Evolutionary conservation across 1,139 yeast genomes (phyloP), one percentile per base, ranked within the genome.

Genomic region (Kurtzmaniella quercitrusa): DNA sequence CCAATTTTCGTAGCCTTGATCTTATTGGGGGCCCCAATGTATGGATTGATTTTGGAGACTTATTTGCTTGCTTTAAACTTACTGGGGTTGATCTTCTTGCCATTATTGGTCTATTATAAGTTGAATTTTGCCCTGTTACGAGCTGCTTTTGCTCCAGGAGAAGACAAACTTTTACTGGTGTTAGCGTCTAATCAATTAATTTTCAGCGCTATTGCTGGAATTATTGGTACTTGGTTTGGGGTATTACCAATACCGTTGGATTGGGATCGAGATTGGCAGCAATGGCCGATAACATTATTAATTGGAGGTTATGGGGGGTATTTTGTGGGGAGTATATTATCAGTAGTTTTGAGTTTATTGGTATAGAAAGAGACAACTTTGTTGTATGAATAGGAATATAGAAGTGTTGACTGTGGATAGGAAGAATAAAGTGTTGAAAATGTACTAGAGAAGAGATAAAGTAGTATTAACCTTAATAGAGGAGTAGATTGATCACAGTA

Each of bases 231-330:
- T 9, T 93, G 98, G 98, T 55, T 89, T 2, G 97, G 98, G 10
- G 96, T 94, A 4, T 66, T 88, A 37, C 98, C 96, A 1, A 90
- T 93, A 47, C 97, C 98, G 0, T 73, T 93, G 46, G 98, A 93
- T 62, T 93, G 98, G 98, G 98, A 93, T 61, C 74, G 98, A 53
- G 90, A 86, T 25, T 93, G 98, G 98, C 98, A 93, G 63, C 77
- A 73, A 47, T 93, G 97, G 96, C 98, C 98, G n/a, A 78, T 89
- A 46, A 91, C 98, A 1, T 75, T 91, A 42, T 68, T 91, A 21
- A 71, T 78, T n/a, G 98, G 98, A 1, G 83, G 81, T 0, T 89
- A 88, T 56, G 25, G 72, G 1, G 98, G 97, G 15, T 77, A 82
- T 2, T 71, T 81, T 23, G 52, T 77, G 3, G 96, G 96, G 9